A percentile compares a stretch with the other conserved stretches of the same genome.
Conservation (phyloP, 176 grass and related monocot genomes). For the Miscanthus lutarioriparius region DNA sequence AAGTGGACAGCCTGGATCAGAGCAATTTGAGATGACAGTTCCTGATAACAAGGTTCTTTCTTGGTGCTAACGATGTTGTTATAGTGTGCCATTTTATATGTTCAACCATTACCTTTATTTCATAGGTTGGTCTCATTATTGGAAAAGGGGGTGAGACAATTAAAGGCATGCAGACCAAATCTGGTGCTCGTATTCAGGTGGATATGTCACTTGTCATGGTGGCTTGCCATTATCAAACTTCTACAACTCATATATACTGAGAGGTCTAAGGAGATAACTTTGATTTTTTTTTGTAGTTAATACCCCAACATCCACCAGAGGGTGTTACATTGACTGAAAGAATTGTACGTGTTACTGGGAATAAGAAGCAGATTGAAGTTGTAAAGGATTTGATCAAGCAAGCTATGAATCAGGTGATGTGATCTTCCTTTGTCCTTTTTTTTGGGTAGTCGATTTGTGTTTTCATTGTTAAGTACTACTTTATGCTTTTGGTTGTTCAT, state of each 20-base stretch:
- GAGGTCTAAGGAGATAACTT: neutral
- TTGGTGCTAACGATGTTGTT: neutral
- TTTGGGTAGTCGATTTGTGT: neutral
- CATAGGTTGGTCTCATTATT: slow-evolving; percentile 87
- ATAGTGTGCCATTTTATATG: neutral
- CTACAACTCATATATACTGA: neutral
- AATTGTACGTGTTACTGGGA: slow-evolving; percentile 79
- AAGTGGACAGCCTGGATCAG: slow-evolving; percentile 64
- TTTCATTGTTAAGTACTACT: neutral
- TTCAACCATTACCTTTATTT: slow-evolving; percentile 11
- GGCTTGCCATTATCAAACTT: slow-evolving; percentile 1
- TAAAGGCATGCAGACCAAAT: slow-evolving; percentile 85
- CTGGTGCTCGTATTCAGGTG: slow-evolving; percentile 98
- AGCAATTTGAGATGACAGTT: slow-evolving; percentile 89
- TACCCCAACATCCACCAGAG: slow-evolving; percentile 79
- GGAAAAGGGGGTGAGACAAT: slow-evolving; percentile 97
- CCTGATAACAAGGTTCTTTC: slow-evolving; percentile 82
- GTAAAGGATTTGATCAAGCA: slow-evolving; percentile 91
- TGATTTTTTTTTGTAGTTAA: slow-evolving; percentile 55
- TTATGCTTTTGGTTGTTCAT: neutral
- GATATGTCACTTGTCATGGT: slow-evolving; percentile 31
- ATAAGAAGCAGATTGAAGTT: slow-evolving; percentile 87
- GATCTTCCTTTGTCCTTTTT: slow-evolving; percentile 1
- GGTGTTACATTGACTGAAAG: slow-evolving; percentile 81
- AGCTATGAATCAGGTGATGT: slow-evolving; percentile 82